Base-by-base conservation (phyloP, 1,284 basidiomycete genomes). In the Austroboletus novae-zelandiae region DNA sequence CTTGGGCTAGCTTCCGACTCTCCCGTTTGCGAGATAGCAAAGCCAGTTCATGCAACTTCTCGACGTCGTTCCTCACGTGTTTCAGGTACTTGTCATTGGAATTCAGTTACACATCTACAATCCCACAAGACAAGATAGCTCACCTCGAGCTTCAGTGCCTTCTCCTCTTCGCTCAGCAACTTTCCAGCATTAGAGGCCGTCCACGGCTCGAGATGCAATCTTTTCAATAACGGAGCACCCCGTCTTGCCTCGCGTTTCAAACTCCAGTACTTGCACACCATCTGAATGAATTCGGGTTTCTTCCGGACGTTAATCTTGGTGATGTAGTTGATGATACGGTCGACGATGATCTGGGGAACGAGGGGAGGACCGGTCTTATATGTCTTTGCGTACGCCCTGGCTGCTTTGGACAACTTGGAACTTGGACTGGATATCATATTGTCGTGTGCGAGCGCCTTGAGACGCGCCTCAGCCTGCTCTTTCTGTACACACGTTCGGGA, bases 151-250 rank as follows among this genome's bases (percentile, higher is more conserved):
- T 94, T 95, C 72, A 85, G 80, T 5, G 76, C 71, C 69, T 91
- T 92, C 57, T 98, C 92, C 54, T 91, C 89, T 31, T 94, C 90
- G 2, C 83, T 89, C 60, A 91, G 79, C 37, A 82, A 72, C 57
- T 81, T 83, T 1, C 60, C 59, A 2, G 79, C 78, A 17, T 81
- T 80, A 23, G 80, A 83, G 1, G 93, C 91, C 0, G 96, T 97
- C 97, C 96, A 99, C 0, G 96, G 97, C 74, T 99, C 96, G 30
- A 99, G 75, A 71, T 99, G 95, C 47, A 99, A 70, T 44, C 97
- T 72, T 70, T 98, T 99, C 59, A 99, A 72, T 46, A 99, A 69
- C 2, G 96, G 95, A 3, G 97, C 97, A 3, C 97, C 97, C 39
- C 96, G 74, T 53, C 96, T 80, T 1, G 84, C 91, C 68, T 99